Evolutionary conservation across 2,329 filamentous ascomycete species (phyloP), one percentile per base, ranked within the genome.

Genomic region (Keithomyces neogunnii): DNA sequence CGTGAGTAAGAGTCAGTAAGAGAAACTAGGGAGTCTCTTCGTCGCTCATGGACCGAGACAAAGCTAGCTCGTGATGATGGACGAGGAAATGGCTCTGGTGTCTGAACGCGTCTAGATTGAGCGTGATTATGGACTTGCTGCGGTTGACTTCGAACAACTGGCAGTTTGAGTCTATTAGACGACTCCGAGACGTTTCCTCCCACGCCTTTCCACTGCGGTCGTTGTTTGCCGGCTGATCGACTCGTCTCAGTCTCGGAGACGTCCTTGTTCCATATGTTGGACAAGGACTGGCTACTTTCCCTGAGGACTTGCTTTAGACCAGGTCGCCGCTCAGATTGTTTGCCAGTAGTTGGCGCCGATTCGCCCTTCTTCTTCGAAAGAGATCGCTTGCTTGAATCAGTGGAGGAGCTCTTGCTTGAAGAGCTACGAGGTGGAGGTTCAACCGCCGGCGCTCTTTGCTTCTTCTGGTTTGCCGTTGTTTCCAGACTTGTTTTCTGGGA

Each of bases 1-100:
- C 80, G 64, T 0, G 78, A 78, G 52, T 75, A 78, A 1, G 76
- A 74, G 51, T 82, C 79, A 1, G 77, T 77, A 48, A 78, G 70
- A 0, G 80, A 82, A 3, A 80, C 69, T 10, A 80, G 62, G 0
- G 80, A 83, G 55, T 78, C 74, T 28, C 76, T 72, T 3, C 74
- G 70, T 30, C 66, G 69, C 47, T 81, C 75, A 38, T 75, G 74
- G 3, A 78, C 64, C 0, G 78, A 75, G 10, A 78, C 69, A 55
- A 73, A 76, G 45, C 75, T 76, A 36, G 75, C 53, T 31, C 72
- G 66, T 0, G 76, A 78, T 4, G 72, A 69, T 45, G 65, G 71
- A 31, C 71, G 66, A 10, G 65, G 61, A 3, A 65, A 57, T 1
- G 58, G 62, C 3, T 65, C 65, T 6, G 63, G 59, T 5, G 59